phyloP scores from a whole-genome alignment of 2,329 filamentous ascomycete species.

The Nakataea oryzae region DNA sequence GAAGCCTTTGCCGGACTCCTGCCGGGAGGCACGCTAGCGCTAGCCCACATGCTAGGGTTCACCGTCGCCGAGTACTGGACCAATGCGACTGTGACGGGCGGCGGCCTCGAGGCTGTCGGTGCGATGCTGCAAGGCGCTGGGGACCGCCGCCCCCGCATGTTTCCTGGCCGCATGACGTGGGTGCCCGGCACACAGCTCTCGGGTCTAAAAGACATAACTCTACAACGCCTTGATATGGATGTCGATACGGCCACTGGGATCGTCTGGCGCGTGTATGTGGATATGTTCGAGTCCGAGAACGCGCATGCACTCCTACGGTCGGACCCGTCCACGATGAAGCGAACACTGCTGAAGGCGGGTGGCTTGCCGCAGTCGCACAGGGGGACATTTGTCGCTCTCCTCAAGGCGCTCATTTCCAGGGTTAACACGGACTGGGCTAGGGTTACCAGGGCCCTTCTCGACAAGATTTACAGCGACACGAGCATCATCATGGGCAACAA shows the following conservation, averaged over 20 bases:
- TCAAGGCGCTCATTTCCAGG: slow-evolving; percentile 23
- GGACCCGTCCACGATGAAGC: background rate
- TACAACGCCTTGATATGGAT: slow-evolving; percentile 15
- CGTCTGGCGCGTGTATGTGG: slow-evolving; percentile 29
- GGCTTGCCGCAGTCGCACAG: slow-evolving; percentile 23
- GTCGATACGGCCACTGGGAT: slow-evolving; percentile 24
- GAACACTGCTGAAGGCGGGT: slow-evolving; percentile 4
- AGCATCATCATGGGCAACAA: slow-evolving; percentile 18
- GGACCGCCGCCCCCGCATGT: background rate
- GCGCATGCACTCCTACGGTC: slow-evolving; percentile 7
- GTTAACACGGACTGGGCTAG: slow-evolving; percentile 22
- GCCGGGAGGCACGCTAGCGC: slow-evolving; percentile 31
- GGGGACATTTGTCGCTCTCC: slow-evolving; percentile 25
- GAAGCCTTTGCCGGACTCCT: slow-evolving; percentile 28
- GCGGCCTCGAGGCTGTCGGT: background rate
- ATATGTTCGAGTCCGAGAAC: slow-evolving; percentile 34
- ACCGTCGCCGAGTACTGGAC: slow-evolving; percentile 38
- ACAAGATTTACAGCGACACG: slow-evolving; percentile 19
- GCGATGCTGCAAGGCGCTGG: slow-evolving; percentile 6
- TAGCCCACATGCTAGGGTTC: slow-evolving; percentile 41
- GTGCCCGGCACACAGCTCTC: slow-evolving; percentile 14
- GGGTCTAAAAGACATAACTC: background rate
- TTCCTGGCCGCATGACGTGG: slow-evolving; percentile 16
- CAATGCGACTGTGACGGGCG: slow-evolving; percentile 23
- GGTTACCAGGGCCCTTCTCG: slow-evolving; percentile 18